These are phyloP conservation scores for Umbelopsis isabellina DNA, from an alignment of 192 early-diverging fungal species.

Conservation along the genomic window DNA sequence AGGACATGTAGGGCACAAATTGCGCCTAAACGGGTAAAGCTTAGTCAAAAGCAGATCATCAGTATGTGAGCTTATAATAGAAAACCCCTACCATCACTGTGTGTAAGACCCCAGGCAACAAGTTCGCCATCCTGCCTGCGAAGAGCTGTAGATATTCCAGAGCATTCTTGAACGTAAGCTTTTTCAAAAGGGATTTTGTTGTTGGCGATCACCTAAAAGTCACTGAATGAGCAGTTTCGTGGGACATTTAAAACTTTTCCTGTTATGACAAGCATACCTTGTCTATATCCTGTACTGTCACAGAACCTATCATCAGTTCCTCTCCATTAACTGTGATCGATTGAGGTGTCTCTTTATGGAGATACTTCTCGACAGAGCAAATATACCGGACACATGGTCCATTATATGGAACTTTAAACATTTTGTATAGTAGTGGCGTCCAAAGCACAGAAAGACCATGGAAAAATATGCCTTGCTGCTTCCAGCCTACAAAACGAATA, in stretches of 20 bases:
- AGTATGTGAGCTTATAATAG: not conserved
- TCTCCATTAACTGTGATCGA: not conserved
- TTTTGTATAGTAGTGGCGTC: not conserved
- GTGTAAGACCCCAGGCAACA: constrained; percentile 3
- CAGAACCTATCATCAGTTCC: not conserved
- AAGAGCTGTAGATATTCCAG: not conserved
- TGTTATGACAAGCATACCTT: not conserved
- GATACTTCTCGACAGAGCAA: not conserved
- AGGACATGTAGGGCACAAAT: not conserved
- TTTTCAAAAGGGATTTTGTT: not conserved
- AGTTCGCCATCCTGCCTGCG: not conserved
- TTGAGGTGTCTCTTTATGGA: not conserved
- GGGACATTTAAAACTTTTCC: not conserved
- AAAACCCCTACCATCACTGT: not conserved
- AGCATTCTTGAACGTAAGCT: not conserved
- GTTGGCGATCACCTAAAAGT: not conserved
- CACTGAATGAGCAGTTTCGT: not conserved
- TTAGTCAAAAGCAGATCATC: not conserved
- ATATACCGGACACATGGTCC: constrained; percentile 1
- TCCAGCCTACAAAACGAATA: not conserved
- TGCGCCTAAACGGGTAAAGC: not conserved
- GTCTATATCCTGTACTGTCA: not conserved
- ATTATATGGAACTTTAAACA: constrained; percentile 2
- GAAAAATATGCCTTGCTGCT: not conserved
- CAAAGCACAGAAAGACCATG: constrained; percentile 4